phyloP scores from a whole-genome alignment of 2,329 filamentous ascomycete species.

The Xylariales sp. region DNA sequence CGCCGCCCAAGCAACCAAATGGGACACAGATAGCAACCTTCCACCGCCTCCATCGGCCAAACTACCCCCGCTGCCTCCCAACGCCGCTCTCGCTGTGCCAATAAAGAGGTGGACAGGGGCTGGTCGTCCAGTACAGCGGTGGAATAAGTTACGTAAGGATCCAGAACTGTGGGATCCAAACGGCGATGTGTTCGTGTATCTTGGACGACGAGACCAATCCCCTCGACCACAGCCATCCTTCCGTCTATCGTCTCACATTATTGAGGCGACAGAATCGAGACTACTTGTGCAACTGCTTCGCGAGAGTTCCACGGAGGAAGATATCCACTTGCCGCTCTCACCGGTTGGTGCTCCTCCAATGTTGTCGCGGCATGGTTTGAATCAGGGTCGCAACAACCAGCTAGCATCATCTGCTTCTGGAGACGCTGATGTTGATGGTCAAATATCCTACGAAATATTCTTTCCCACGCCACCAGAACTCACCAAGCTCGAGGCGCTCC shows the following conservation, averaged over 20 bases:
- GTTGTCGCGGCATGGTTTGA: conserved; percentile 26
- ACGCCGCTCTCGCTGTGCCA: conserved; percentile 26
- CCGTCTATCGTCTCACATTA: conserved; percentile 52
- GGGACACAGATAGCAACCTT: conserved; percentile 18
- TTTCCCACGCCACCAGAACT: conserved; percentile 53
- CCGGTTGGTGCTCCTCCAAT: conserved; percentile 36
- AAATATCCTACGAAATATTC: conserved; percentile 59
- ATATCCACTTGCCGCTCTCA: conserved; percentile 35
- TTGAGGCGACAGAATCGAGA: conserved; percentile 53
- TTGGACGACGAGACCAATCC: conserved; percentile 40
- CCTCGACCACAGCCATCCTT: conserved; percentile 48
- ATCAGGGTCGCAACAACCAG: conserved; percentile 24
- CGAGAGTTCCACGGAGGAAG: conserved; percentile 48
- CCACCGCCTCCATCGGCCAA: conserved; percentile 39
- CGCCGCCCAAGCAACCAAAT: conserved; percentile 12
- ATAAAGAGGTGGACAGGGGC: conserved; percentile 51
- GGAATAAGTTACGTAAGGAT: conserved; percentile 56
- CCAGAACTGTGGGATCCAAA: conserved; percentile 58
- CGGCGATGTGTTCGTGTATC: conserved; percentile 55
- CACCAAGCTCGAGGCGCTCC: conserved; percentile 41
- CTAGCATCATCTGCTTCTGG: conserved; percentile 42
- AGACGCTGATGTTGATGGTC: conserved; percentile 42
- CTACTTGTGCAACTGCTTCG: conserved; percentile 49
- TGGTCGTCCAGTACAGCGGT: conserved; percentile 43
- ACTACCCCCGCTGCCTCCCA: conserved; percentile 37